Conservation (phyloP, 306 rosid genomes). For the Arachis stenosperma region DNA sequence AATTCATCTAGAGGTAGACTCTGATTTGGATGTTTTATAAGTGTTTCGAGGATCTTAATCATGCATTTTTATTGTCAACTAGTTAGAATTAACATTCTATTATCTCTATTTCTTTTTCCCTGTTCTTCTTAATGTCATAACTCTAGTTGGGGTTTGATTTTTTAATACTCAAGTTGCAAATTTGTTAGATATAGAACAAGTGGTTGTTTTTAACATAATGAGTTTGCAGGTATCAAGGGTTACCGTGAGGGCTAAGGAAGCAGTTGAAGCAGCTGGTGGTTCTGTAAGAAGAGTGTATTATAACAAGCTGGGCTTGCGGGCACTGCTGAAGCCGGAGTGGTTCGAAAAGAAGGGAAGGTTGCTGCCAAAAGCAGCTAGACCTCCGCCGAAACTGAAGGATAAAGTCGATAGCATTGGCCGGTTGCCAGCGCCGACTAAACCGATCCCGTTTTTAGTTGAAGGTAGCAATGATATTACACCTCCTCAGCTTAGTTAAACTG, state of each 20-base stretch:
- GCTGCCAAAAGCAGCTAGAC: conserved; percentile 93
- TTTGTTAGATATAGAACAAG: neutral
- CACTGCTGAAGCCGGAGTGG: conserved; percentile 89
- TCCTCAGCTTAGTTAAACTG: conserved; percentile 39
- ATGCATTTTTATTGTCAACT: conserved; percentile 13
- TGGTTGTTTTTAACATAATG: conserved; percentile 27
- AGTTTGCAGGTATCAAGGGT: conserved; percentile 82
- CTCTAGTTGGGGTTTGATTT: too few species aligned
- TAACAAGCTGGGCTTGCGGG: conserved; percentile 82
- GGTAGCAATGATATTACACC: conserved; percentile 40
- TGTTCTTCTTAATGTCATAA: neutral
- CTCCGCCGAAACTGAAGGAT: conserved; percentile 88
- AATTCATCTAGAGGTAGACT: conserved; percentile 82
- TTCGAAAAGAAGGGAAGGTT: conserved; percentile 94
- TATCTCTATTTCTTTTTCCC: neutral
- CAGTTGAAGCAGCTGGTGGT: conserved; percentile 94
- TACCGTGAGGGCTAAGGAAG: conserved; percentile 87
- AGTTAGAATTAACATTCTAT: neutral
- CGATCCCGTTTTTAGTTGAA: conserved; percentile 74
- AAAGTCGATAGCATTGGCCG: conserved; percentile 91
- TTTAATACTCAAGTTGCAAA: neutral
- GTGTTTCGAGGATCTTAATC: conserved; percentile 22
- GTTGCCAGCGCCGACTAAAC: conserved; percentile 90
- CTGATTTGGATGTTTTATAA: conserved; percentile 17
- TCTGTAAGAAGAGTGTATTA: conserved; percentile 86